Percentiles rank a stretch among this genome's conserved stretches.
Evolutionary conservation across 495 filamentous ascomycete genomes (phyloP).

Genomic region (Penicillium soppii): DNA sequence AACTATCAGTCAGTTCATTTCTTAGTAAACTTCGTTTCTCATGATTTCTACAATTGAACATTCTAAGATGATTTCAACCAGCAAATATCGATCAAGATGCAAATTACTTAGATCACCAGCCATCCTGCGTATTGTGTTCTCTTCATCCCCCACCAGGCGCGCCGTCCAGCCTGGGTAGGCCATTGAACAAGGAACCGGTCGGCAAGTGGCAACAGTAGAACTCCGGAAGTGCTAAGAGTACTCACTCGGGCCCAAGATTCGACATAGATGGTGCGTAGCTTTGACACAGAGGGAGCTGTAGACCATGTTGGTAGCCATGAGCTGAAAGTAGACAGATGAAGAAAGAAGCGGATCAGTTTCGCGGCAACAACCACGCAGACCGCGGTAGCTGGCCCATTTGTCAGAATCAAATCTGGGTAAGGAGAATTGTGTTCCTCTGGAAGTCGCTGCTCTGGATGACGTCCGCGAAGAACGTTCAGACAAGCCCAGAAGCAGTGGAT

Average conservation of each 20-base stretch:
- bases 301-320: background rate
- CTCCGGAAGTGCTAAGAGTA: slow-evolving; percentile 77
- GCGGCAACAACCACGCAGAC: slow-evolving; percentile 74
- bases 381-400: slow-evolving; percentile 86
- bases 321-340: slow-evolving; percentile 9
- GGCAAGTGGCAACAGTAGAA: slow-evolving; percentile 62
- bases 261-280: slow-evolving; percentile 75
- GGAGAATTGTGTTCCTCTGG: slow-evolving; percentile 19
- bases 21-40: background rate
- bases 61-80: too few relatives aligned
- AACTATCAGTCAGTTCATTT: background rate
- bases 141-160: slow-evolving; percentile 43
- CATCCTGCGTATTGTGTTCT: slow-evolving; percentile 45
- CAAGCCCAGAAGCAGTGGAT: slow-evolving; percentile 55
- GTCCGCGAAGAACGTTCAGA: slow-evolving; percentile 43
- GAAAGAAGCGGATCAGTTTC: slow-evolving; percentile 62
- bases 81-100: background rate
- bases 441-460: slow-evolving; percentile 29
- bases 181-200: slow-evolving; percentile 78
- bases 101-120: slow-evolving; percentile 39
- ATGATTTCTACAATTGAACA: background rate
- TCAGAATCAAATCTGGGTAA: slow-evolving; percentile 73
- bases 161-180: slow-evolving; percentile 52
- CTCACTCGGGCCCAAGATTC: slow-evolving; percentile 88
- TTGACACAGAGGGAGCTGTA: slow-evolving; percentile 24